Base-by-base conservation (phyloP, 208 protist genomes). In the Strigomonas culicis region DNA sequence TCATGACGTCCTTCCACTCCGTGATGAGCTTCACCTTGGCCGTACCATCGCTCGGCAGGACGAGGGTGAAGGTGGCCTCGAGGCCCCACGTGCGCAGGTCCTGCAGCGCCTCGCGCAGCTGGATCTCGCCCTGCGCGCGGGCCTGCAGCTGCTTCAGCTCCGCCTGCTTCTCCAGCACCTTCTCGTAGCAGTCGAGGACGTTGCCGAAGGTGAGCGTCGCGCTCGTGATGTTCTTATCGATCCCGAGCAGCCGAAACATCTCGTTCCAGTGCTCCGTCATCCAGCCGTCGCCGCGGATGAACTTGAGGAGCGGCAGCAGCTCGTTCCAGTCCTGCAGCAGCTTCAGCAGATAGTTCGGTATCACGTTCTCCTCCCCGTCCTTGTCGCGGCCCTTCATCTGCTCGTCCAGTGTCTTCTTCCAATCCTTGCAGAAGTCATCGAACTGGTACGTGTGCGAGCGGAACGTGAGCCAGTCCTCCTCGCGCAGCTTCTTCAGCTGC, bases 1-100 rank as follows among this genome's bases (percentile, higher is more conserved):
- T 95, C 67, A 98, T 82, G 1, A 98, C 69, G 50, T 99, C 97
- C 70, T 98, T 98, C 98, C 98, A 99, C 30, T 99, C 98, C n/a
- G 95, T 92, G 72, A 99, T 98, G 34, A 99, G 88, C 47, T 86
- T 85, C 55, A 96, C 78, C 67, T 88, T 85, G 43, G 50, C 67
- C 11, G 64, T 66, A 34, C 66, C 71, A 31, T 74, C 86, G 74
- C 80, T 85, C 0, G 82, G 88, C 13, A 73, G 66, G n/a, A 90
- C 81, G 25, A 97, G 81, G 1, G 67, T 93, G 77, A 99, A 98
- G 41, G 56, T 73, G 7, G 95, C 79, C 30, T 95, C 86, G 22
- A 93, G 75, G 2, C 82, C 90, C 96, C 97, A 98, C 30, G 70
- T 79, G 44, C 88, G 87, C 36, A 99, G 67, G 71, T 99, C 97